Percentiles rank a stretch among this genome's conserved stretches.
Evolutionary conservation across 2,329 filamentous ascomycete species (phyloP).

Genomic region (Dactylonectria estremocensis): DNA sequence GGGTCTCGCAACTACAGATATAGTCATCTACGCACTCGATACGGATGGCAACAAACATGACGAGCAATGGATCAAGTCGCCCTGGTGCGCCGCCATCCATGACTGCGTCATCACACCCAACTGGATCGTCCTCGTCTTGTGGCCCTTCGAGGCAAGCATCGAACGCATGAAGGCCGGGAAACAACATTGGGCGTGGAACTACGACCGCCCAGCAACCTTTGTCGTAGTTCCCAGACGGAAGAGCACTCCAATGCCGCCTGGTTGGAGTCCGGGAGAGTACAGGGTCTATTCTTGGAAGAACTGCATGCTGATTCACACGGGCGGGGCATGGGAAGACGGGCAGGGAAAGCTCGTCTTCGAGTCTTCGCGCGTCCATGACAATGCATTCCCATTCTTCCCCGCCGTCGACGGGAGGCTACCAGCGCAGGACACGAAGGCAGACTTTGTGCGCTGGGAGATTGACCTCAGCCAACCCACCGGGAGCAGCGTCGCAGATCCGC

Average conservation of each 20-base stretch:
- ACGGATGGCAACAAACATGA: slow-evolving; percentile 17
- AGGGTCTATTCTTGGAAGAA: slow-evolving; percentile 30
- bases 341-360: slow-evolving; percentile 33
- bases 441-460: slow-evolving; percentile 37
- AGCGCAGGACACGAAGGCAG: slow-evolving; percentile 23
- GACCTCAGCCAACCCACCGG: slow-evolving; percentile 24
- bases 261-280: slow-evolving; percentile 27
- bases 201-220: slow-evolving; percentile 19
- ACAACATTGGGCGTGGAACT: slow-evolving; percentile 35
- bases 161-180: slow-evolving; percentile 26
- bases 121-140: slow-evolving; percentile 27
- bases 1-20: slow-evolving; percentile 27
- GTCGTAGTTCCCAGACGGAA: slow-evolving; percentile 20
- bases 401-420: slow-evolving; percentile 16
- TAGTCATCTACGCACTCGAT: slow-evolving; percentile 29
- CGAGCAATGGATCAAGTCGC: slow-evolving; percentile 36
- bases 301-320: slow-evolving; percentile 33
- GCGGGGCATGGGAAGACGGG: slow-evolving; percentile 26
- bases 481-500: not conserved
- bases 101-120: slow-evolving; percentile 31
- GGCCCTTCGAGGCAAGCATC: slow-evolving; percentile 23
- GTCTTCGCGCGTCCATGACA: slow-evolving; percentile 30
- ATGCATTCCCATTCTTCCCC: slow-evolving; percentile 34
- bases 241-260: not conserved
- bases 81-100: slow-evolving; percentile 27